Percentiles rank a stretch among this genome's conserved stretches.
Conservation (phyloP, 441 rosid species). For the Mallotus japonicus region DNA sequence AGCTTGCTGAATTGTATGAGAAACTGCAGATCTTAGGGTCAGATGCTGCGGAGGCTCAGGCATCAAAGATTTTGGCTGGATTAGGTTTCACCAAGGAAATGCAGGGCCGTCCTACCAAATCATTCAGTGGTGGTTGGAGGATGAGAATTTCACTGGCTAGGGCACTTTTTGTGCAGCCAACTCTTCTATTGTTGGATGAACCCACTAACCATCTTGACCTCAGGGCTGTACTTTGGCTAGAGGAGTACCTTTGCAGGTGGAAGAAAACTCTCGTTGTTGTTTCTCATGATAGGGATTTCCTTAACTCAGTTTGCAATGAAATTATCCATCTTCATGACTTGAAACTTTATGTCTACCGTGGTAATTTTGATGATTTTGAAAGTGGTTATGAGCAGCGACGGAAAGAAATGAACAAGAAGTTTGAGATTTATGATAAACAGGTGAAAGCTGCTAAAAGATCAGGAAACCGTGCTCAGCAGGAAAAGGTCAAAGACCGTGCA, state of each 20-base stretch:
- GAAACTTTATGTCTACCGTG: conserved; percentile 79
- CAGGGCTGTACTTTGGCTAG: conserved; percentile 91
- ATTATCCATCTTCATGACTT: conserved; percentile 85
- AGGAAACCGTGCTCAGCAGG: conserved; percentile 76
- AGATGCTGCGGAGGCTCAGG: conserved; percentile 93
- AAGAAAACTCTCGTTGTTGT: conserved; percentile 92
- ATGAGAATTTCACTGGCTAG: conserved; percentile 94
- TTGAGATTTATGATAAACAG: conserved; percentile 58
- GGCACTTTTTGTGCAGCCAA: conserved; percentile 71
- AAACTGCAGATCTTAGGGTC: conserved; percentile 79
- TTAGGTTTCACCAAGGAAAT: conserved; percentile 85
- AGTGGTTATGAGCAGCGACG: conserved; percentile 53
- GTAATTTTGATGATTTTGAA: conserved; percentile 81
- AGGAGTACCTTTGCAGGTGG: conserved; percentile 86
- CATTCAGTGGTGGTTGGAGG: conserved; percentile 79
- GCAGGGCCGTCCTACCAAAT: conserved; percentile 62
- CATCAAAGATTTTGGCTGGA: conserved; percentile 91
- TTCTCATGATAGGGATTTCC: conserved; percentile 94
- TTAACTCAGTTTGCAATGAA: conserved; percentile 84
- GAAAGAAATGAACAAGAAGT: conserved; percentile 46
- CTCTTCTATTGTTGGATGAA: conserved; percentile 66
- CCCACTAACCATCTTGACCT: conserved; percentile 80
- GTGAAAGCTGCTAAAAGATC: conserved; percentile 76
- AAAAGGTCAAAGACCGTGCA: conserved; percentile 44
- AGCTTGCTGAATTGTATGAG: conserved; percentile 76